Conservation (phyloP, 257 asterid species). For the Echium plantagineum region DNA sequence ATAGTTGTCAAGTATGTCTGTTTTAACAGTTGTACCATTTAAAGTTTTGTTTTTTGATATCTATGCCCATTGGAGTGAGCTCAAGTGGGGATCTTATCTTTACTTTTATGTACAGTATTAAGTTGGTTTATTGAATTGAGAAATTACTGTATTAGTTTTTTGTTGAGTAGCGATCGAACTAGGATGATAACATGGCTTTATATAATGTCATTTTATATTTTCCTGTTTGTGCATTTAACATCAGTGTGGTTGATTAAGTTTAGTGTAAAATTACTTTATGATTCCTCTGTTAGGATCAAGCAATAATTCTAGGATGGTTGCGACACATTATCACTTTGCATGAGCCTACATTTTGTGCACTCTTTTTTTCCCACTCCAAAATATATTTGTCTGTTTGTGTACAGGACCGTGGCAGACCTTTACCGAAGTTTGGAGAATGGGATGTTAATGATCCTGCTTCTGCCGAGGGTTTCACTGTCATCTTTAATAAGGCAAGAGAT, state of each 20-base stretch:
- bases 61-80: no score
- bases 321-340: no score
- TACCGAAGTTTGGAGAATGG: conserved; percentile 74
- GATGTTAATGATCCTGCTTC: conserved; percentile 64
- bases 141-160: no score
- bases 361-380: not conserved
- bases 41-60: no score
- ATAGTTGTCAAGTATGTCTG: no score
- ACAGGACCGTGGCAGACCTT: conserved; percentile 26
- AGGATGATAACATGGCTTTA: not conserved
- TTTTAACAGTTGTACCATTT: no score
- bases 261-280: not conserved
- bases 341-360: not conserved
- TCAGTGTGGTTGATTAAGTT: no score
- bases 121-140: not conserved
- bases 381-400: not conserved
- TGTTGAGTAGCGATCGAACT: not conserved
- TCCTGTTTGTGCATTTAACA: no score
- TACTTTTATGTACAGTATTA: no score
- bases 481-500: conserved; percentile 54
- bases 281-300: not conserved
- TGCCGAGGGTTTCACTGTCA: conserved; percentile 62
- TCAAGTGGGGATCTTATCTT: no score
- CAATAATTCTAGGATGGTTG: not conserved
- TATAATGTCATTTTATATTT: no score